phyloP scores from a whole-genome alignment of 202 grass and related monocot genomes.

The Dendrocalamus latiflorus region DNA sequence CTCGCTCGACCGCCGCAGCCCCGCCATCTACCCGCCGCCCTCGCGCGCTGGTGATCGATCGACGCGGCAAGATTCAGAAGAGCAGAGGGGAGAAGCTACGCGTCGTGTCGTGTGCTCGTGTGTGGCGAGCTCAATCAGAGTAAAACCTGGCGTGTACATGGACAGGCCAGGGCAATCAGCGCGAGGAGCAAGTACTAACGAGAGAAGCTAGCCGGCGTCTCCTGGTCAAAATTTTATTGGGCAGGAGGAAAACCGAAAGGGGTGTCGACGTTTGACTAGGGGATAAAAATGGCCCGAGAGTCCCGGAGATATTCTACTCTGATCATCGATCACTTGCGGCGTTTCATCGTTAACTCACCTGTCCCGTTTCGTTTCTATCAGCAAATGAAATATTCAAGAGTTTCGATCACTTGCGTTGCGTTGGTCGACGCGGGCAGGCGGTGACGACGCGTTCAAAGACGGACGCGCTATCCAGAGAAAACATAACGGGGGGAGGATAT shows the following conservation, averaged over 20 bases:
- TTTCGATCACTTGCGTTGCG: neutral
- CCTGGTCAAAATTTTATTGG: neutral
- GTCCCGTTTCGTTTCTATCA: neutral
- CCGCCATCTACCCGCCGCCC: constrained; percentile 39
- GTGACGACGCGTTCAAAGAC: too few relatives aligned
- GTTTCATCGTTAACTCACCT: neutral
- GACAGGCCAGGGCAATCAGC: neutral
- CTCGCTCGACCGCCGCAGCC: constrained; percentile 63
- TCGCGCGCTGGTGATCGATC: neutral
- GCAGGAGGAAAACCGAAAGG: neutral
- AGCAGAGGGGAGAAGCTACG: neutral
- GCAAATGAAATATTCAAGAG: too few relatives aligned
- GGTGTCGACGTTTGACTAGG: constrained; percentile 5
- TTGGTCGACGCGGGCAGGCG: too few relatives aligned
- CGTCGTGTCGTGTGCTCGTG: neutral
- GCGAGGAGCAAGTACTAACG: neutral
- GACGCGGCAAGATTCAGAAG: neutral
- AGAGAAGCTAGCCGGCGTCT: neutral
- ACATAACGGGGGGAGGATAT: too few relatives aligned
- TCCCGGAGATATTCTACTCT: constrained; percentile 25
- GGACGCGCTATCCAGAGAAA: too few relatives aligned
- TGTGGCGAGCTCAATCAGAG: neutral
- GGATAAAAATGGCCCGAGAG: neutral
- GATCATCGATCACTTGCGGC: neutral
- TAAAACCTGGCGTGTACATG: neutral